These are phyloP conservation scores for Coniferiporia weirii DNA, from an alignment of 1,284 basidiomycete genomes.

Conservation along the genomic window DNA sequence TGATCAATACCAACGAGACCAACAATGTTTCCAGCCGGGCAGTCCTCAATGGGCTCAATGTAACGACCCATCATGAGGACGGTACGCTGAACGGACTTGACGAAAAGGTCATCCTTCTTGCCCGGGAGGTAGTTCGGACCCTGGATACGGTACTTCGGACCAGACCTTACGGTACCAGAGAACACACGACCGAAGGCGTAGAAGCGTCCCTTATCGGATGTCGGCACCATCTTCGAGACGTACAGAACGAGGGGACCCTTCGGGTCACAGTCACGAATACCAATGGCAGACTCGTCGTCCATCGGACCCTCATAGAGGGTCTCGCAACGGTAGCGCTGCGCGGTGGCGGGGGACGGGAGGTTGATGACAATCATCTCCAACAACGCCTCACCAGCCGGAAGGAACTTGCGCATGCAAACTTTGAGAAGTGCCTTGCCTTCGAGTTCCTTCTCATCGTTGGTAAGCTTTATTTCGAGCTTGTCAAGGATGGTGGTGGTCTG, in stretches of 20 bases:
- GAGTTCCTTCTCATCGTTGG: slow-evolving; percentile 87
- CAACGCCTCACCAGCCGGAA: slow-evolving; percentile 97
- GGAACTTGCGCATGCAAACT: slow-evolving; percentile 99
- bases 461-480: slow-evolving; percentile 94
- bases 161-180: slow-evolving; percentile 95
- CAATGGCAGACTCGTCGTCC: slow-evolving; percentile 99
- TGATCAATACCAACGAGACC: slow-evolving; percentile 99
- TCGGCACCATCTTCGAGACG: slow-evolving; percentile 99
- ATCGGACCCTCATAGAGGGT: slow-evolving; percentile 99
- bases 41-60: slow-evolving; percentile 98
- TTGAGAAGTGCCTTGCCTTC: slow-evolving; percentile 98
- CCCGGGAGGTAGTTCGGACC: slow-evolving; percentile 98
- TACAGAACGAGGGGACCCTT: slow-evolving; percentile 97
- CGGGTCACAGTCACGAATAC: slow-evolving; percentile 98
- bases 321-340: slow-evolving; percentile 98
- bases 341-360: slow-evolving; percentile 94
- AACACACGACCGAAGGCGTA: slow-evolving; percentile 99
- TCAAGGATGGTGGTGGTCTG: slow-evolving; percentile 82
- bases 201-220: slow-evolving; percentile 99
- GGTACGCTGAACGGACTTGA: slow-evolving; percentile 98
- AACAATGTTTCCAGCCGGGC: slow-evolving; percentile 97
- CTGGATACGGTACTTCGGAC: slow-evolving; percentile 99
- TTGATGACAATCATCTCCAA: slow-evolving; percentile 99
- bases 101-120: slow-evolving; percentile 97
- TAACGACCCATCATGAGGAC: slow-evolving; percentile 99